These are phyloP conservation scores for Phaeosphaeria sp. DNA, from an alignment of 2,329 filamentous ascomycete genomes.

Conservation along the genomic window DNA sequence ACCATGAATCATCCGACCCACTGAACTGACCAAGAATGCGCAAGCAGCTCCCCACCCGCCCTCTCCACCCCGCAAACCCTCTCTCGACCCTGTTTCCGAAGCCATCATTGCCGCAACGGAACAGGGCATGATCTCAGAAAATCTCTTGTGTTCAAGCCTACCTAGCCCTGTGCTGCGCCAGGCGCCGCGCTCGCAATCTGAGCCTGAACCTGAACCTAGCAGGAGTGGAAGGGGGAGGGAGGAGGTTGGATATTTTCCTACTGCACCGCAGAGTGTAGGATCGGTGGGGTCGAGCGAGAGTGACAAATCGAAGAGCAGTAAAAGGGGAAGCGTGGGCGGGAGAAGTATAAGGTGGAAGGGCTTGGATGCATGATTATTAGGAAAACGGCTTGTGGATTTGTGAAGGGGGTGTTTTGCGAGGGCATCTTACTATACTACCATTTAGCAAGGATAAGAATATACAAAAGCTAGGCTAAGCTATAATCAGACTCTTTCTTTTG, in stretches of 20 bases:
- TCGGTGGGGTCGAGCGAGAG: slow-evolving; percentile 1
- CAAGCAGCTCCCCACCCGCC: not conserved
- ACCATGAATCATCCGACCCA: too few species aligned
- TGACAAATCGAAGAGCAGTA: not conserved
- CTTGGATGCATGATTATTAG: too few species aligned
- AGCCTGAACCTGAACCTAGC: not conserved
- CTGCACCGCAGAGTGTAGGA: not conserved
- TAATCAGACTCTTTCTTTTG: not conserved
- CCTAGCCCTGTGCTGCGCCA: not conserved
- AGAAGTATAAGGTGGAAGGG: slow-evolving; percentile 14
- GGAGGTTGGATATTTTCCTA: not conserved
- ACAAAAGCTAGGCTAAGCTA: not conserved
- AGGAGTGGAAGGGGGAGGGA: not conserved
- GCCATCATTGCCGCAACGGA: slow-evolving; percentile 29
- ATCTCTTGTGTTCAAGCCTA: slow-evolving; percentile 11
- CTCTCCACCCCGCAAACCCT: not conserved
- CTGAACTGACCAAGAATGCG: too few species aligned
- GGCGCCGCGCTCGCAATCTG: not conserved
- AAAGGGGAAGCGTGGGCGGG: not conserved
- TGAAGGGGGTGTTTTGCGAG: slow-evolving; percentile 4
- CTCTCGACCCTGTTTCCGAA: slow-evolving; percentile 7
- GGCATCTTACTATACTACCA: slow-evolving; percentile 10
- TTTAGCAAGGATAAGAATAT: not conserved
- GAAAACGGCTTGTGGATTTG: too few species aligned
- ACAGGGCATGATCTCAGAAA: slow-evolving; percentile 30